A percentile compares a stretch with the other conserved stretches of the same genome.
These are phyloP conservation scores for Chalciporus sp. DNA, from an alignment of 1,284 basidiomycete genomes.

Conservation along the genomic window DNA sequence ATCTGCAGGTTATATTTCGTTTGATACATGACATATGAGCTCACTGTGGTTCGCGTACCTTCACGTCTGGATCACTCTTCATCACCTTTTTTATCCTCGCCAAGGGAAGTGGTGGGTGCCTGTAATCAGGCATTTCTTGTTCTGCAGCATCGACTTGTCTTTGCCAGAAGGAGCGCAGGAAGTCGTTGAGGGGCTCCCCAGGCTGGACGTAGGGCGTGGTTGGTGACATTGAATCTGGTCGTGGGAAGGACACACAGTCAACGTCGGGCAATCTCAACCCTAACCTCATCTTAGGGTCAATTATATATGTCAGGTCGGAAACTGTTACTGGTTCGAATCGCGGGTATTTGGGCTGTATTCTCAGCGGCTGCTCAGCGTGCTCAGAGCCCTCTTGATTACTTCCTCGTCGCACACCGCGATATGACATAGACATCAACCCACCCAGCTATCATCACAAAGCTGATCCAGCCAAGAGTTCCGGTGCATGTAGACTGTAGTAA, in stretches of 20 bases:
- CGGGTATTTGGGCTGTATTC: too few species aligned
- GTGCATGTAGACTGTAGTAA: neutral
- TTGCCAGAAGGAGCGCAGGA: constrained; percentile 83
- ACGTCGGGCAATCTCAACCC: constrained; percentile 17
- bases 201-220: constrained; percentile 62
- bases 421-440: too few species aligned
- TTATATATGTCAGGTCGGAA: too few species aligned
- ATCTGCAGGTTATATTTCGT: constrained; percentile 55
- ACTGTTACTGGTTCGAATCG: too few species aligned
- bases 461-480: neutral
- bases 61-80: constrained; percentile 96
- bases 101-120: constrained; percentile 84
- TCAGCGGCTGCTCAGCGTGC: too few species aligned
- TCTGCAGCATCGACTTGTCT: constrained; percentile 80
- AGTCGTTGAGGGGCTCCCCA: constrained; percentile 76
- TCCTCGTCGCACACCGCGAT: too few species aligned
- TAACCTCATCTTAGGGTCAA: constrained; percentile 26
- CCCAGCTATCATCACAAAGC: too few species aligned
- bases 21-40: neutral
- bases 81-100: constrained; percentile 97
- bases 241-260: constrained; percentile 22
- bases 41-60: constrained; percentile 48
- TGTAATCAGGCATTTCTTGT: constrained; percentile 80
- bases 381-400: too few species aligned
- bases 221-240: constrained; percentile 30